A percentile compares a stretch with the other conserved stretches of the same genome.
phyloP scores from a whole-genome alignment of 305 asterid genomes.

The Solanum hybrid region DNA sequence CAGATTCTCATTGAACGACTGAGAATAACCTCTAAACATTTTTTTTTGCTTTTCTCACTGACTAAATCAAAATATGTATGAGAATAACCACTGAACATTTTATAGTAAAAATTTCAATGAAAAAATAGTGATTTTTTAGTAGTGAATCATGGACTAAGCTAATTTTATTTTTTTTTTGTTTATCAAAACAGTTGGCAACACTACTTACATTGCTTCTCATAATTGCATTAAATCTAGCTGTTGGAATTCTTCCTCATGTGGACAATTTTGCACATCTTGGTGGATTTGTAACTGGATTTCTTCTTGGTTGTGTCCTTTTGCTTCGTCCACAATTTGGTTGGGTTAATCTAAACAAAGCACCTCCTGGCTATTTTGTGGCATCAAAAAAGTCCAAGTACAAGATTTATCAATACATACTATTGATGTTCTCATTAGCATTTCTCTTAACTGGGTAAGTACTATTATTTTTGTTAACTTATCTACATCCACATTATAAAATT shows the following conservation, averaged over 20 bases:
- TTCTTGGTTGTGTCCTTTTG: conserved; percentile 69
- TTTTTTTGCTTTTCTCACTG: background rate
- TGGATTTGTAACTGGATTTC: conserved; percentile 69
- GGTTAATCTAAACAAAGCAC: conserved; percentile 29
- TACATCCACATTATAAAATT: background rate
- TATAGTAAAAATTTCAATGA: background rate
- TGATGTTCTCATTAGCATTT: conserved; percentile 27
- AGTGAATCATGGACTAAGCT: background rate
- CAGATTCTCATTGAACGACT: background rate
- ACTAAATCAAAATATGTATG: background rate
- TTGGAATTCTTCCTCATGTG: conserved; percentile 91
- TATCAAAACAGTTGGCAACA: conserved; percentile 44
- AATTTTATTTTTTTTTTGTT: background rate
- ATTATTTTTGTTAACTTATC: background rate
- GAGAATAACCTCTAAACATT: background rate
- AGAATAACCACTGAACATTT: background rate
- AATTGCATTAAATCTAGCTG: conserved; percentile 66
- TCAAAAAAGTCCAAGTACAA: conserved; percentile 61
- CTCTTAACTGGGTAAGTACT: conserved; percentile 40
- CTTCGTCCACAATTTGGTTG: conserved; percentile 78
- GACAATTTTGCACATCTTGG: conserved; percentile 96
- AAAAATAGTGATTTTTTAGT: background rate
- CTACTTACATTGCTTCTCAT: conserved; percentile 48
- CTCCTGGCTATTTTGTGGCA: conserved; percentile 22
- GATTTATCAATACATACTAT: conserved; percentile 39